These are phyloP conservation scores for Microdochium trichocladiopsis DNA, from an alignment of 2,329 filamentous ascomycete species.

Conservation along the genomic window DNA sequence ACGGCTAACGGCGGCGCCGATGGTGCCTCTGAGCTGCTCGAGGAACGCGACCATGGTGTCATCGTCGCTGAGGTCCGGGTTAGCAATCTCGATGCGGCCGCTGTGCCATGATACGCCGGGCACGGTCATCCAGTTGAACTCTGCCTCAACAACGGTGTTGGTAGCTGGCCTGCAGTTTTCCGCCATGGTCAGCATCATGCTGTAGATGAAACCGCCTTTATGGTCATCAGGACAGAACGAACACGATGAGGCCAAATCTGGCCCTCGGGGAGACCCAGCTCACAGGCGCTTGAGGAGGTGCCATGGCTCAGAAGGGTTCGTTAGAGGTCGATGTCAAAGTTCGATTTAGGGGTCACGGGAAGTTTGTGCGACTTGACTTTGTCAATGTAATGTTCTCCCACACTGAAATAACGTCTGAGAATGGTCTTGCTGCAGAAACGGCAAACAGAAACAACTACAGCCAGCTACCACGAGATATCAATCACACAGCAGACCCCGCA, in stretches of 20 bases:
- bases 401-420: too few species aligned
- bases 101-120: conserved; percentile 21
- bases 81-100: conserved; percentile 19
- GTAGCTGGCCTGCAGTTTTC: conserved; percentile 13
- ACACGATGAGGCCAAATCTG: conserved; percentile 20
- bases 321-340: too few species aligned
- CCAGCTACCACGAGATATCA: too few species aligned
- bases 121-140: conserved; percentile 22
- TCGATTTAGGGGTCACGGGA: too few species aligned
- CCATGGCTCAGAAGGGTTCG: not conserved
- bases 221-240: too few species aligned
- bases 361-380: too few species aligned
- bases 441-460: too few species aligned
- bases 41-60: conserved; percentile 21
- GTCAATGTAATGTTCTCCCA: too few species aligned
- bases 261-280: conserved; percentile 14
- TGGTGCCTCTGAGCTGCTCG: conserved; percentile 17
- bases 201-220: too few species aligned
- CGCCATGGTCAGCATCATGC: not conserved
- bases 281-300: conserved; percentile 7
- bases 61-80: conserved; percentile 18
- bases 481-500: too few species aligned
- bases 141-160: conserved; percentile 24
- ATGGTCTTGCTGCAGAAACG: too few species aligned
- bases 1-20: conserved; percentile 16